Evolutionary conservation across 148 eudicot genomes (phyloP).

Genomic region (Hydrangea macrophylla): DNA sequence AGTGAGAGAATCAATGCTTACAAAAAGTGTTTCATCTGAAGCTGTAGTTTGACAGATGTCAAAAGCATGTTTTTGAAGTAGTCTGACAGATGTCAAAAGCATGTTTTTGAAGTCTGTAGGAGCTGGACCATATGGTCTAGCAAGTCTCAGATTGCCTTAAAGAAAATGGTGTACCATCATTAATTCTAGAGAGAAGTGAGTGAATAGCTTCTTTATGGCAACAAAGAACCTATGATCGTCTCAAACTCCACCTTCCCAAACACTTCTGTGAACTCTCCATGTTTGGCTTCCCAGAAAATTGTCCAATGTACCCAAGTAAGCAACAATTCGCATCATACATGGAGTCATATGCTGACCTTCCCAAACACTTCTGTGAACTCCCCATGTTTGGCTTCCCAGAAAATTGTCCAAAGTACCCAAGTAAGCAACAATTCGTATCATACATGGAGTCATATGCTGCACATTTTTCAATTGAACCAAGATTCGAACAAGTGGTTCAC

Average conservation of each 20-base stretch:
- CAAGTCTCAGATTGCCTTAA: slow-evolving; percentile 69
- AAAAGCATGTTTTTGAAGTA: too few species aligned
- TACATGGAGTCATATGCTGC: too few species aligned
- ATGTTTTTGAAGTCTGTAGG: too few species aligned
- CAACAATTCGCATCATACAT: slow-evolving; percentile 79
- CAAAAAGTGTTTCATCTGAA: too few species aligned
- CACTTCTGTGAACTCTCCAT: slow-evolving; percentile 83
- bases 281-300: slow-evolving; percentile 53
- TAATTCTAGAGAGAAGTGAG: slow-evolving; percentile 69
- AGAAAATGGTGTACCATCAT: slow-evolving; percentile 48
- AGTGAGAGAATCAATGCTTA: too few species aligned
- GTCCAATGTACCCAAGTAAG: too few species aligned
- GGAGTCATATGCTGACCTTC: slow-evolving; percentile 65
- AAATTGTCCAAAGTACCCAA: slow-evolving; percentile 75
- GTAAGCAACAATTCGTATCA: too few species aligned
- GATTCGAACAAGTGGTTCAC: slow-evolving; percentile 50
- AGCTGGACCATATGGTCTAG: slow-evolving; percentile 93
- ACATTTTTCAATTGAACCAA: slow-evolving; percentile 56
- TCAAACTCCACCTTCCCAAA: slow-evolving; percentile 83
- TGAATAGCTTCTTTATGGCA: slow-evolving; percentile 95
- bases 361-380: slow-evolving; percentile 66
- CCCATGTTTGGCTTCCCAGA: slow-evolving; percentile 69
- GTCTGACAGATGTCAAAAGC: too few species aligned
- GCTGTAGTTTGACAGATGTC: too few species aligned
- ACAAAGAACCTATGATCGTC: slow-evolving; percentile 66